Base-by-base conservation (phyloP, 257 asterid species). In the Ophiorrhiza pumila region DNA sequence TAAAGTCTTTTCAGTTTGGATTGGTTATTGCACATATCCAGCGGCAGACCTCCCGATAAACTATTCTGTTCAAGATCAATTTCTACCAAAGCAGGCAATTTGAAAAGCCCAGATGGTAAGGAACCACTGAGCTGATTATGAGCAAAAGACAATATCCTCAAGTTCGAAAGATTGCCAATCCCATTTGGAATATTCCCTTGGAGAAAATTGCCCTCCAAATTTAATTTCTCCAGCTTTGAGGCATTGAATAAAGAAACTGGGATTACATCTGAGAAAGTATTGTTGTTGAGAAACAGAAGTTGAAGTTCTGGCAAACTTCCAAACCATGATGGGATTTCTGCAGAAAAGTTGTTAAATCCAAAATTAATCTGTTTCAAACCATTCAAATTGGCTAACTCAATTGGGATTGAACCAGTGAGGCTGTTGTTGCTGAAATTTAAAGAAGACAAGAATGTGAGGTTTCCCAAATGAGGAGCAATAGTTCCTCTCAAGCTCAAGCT, bases 321-420 rank as follows among this genome's bases (percentile, higher is more conserved):
- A 20, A 80, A n/a, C 87, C 87, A 84, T 11, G 82, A 56, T 12
- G 86, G 91, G 8, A 87, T 68, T 35, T 75, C 69, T 4, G 85
- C 84, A 1, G 73, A 41, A 2, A 87, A 65, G 12, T 68, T 47
- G 79, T 87, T 84, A 63, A 17, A 79, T 31, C 83, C 86, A 50
- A 83, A n/a, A 47, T 82, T 34, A 0, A 84, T 18, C 1, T 68
- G 47, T 65, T 58, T n/a, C 31, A 85, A 65, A 3, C 22, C 72
- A 34, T 43, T 73, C 59, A 87, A 52, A 25, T 68, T 59, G 14
- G 82, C 78, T 34, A 87, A 79, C 42, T 76, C 77, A 4, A 5
- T 45, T 2, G 92, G 92, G 45, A 85, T 68, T 17, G 8, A 29
- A 43, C 86, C 88, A 5, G 77, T 69, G 80, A 87, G 79, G 29